phyloP scores from a whole-genome alignment of 2,329 filamentous ascomycete genomes.

The Myriosclerotinia curreyana region DNA sequence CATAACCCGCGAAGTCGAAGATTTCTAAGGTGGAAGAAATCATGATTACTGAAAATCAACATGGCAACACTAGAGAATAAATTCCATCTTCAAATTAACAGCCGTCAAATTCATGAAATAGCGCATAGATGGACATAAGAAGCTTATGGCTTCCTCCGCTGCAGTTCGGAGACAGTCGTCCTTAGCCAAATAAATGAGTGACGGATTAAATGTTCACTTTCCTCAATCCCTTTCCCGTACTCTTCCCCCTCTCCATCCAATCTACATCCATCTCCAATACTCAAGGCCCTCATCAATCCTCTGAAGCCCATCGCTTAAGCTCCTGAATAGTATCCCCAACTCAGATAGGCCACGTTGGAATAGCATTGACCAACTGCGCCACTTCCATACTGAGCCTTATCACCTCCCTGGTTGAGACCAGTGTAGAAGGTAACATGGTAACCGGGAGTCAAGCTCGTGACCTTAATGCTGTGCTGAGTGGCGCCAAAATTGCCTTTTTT shows the following conservation, averaged over 20 bases:
- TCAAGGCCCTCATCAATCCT: background rate
- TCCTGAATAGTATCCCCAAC: background rate
- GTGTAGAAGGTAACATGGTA: slow-evolving; percentile 10
- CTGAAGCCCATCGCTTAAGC: background rate
- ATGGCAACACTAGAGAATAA: background rate
- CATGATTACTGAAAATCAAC: background rate
- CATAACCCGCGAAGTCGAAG: too few relatives aligned
- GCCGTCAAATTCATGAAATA: background rate
- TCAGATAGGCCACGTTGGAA: background rate
- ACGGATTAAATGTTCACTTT: background rate
- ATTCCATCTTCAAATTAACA: background rate
- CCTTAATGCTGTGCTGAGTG: slow-evolving; percentile 8
- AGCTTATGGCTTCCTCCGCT: background rate
- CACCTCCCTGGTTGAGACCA: slow-evolving; percentile 4
- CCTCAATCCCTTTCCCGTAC: too few relatives aligned
- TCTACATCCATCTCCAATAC: background rate
- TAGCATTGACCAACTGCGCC: background rate
- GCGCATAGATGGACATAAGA: background rate
- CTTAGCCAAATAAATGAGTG: slow-evolving; percentile 1
- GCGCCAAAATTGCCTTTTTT: slow-evolving; percentile 10
- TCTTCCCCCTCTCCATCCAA: too few relatives aligned
- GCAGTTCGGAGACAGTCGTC: slow-evolving; percentile 1
- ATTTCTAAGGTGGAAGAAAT: too few relatives aligned
- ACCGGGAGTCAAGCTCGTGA: background rate
- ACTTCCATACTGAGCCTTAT: background rate